Conservation (phyloP, 257 asterid species). For the Rehmannia glutinosa region DNA sequence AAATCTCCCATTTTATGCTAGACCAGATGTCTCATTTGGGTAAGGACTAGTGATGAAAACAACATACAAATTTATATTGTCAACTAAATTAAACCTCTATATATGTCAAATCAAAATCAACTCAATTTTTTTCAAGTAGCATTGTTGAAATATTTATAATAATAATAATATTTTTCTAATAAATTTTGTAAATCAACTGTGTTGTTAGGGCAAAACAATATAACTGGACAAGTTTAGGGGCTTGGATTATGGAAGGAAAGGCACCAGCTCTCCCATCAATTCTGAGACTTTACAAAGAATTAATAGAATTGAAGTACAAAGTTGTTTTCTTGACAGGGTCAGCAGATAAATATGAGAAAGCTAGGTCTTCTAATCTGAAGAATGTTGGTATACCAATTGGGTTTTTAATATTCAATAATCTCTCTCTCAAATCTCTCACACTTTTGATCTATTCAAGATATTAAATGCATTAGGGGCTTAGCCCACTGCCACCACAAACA, state of each 20-base stretch:
- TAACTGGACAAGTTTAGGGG: neutral
- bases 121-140: too few species aligned
- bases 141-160: too few species aligned
- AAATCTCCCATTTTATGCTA: constrained; percentile 31
- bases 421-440: neutral
- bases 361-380: neutral
- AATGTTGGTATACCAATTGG: neutral
- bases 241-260: neutral
- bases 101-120: too few species aligned
- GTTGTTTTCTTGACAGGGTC: neutral
- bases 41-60: too few species aligned
- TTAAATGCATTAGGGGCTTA: too few species aligned
- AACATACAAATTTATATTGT: too few species aligned
- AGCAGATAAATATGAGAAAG: neutral
- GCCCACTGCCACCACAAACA: too few species aligned
- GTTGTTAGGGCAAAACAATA: neutral
- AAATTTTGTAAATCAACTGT: too few species aligned
- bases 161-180: too few species aligned
- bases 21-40: constrained; percentile 33
- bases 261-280: neutral
- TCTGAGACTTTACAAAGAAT: neutral
- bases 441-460: too few species aligned
- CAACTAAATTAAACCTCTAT: too few species aligned
- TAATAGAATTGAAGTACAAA: neutral
- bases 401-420: neutral